These are phyloP conservation scores for Gossypium schwendimanii DNA, from an alignment of 441 rosid species.

Conservation along the genomic window DNA sequence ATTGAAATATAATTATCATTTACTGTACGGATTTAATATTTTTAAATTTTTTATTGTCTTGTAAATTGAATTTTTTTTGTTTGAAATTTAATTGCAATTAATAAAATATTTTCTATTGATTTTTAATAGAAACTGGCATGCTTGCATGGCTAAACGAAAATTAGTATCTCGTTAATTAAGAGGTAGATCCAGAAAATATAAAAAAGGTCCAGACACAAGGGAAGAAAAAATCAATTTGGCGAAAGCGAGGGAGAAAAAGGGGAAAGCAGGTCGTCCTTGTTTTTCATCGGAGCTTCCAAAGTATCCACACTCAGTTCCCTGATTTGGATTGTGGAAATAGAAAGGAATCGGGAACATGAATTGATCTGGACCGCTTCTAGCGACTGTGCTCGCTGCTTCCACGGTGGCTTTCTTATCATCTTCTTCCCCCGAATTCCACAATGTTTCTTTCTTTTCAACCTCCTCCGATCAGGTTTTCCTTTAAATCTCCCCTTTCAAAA, in stretches of 20 bases:
- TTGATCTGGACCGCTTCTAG: conserved; percentile 46
- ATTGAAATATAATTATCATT: too few species aligned
- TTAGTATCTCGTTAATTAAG: too few species aligned
- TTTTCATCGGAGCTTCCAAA: neutral
- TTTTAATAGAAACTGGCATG: too few species aligned
- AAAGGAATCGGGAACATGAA: conserved; percentile 28
- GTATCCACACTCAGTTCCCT: neutral
- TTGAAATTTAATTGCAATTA: too few species aligned
- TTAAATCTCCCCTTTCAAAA: neutral
- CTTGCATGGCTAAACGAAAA: too few species aligned
- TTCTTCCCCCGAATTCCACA: conserved; percentile 19
- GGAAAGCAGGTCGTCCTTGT: conserved; percentile 22
- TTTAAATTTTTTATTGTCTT: too few species aligned
- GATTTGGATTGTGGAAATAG: neutral
- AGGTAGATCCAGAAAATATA: too few species aligned
- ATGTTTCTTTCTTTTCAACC: neutral
- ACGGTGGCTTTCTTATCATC: conserved; percentile 47
- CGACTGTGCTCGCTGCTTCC: conserved; percentile 52
- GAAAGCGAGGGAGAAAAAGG: neutral
- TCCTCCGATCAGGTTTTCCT: conserved; percentile 21
- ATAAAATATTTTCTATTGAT: too few species aligned
- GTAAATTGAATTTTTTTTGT: too few species aligned
- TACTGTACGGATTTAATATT: too few species aligned
- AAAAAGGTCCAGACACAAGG: too few species aligned
- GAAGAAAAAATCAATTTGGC: neutral